Percentiles rank a stretch among this genome's conserved stretches.
Evolutionary conservation across 1,139 yeast species (phyloP).

Genomic region (Saccharomyces hybrid): DNA sequence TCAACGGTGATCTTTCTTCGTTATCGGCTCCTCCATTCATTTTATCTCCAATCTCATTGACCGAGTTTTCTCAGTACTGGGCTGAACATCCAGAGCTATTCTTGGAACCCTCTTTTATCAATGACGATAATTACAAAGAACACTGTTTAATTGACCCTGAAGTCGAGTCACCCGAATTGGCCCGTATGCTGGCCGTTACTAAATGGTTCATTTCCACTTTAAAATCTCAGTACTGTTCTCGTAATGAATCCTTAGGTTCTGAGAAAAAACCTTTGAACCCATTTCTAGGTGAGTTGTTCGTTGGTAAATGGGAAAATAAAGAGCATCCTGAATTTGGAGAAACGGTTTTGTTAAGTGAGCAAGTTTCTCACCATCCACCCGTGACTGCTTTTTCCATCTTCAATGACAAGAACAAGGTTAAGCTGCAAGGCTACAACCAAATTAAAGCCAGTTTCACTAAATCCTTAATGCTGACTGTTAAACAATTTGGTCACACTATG

Average conservation of each 20-base stretch:
- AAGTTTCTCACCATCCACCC: conserved; percentile 94
- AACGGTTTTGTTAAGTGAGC: conserved; percentile 72
- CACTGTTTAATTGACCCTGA: conserved; percentile 31
- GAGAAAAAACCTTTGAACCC: conserved; percentile 96
- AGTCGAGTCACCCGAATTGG: conserved; percentile 34
- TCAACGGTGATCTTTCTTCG: conserved; percentile 89
- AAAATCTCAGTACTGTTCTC: conserved; percentile 86
- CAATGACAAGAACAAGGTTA: conserved; percentile 61
- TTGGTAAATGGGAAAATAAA: conserved; percentile 70
- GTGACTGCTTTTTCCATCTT: conserved; percentile 77
- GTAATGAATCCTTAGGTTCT: conserved; percentile 83
- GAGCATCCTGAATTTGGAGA: conserved; percentile 51
- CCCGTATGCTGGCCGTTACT: conserved; percentile 69
- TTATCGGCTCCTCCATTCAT: conserved; percentile 98
- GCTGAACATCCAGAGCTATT: conserved; percentile 84
- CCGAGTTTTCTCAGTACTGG: conserved; percentile 91
- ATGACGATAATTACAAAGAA: conserved; percentile 29
- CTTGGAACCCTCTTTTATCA: conserved; percentile 55
- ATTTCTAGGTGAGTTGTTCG: conserved; percentile 83
- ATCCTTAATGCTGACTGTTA: conserved; percentile 54
- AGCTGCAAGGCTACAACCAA: conserved; percentile 82
- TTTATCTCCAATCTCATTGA: conserved; percentile 78
- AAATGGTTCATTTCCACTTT: conserved; percentile 89
- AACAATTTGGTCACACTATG: conserved; percentile 87
- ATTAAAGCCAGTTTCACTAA: conserved; percentile 77